Evolutionary conservation across 2,329 filamentous ascomycete genomes (phyloP), one percentile per base, ranked within the genome.

Genomic region (Ceratocystis lukuohia): DNA sequence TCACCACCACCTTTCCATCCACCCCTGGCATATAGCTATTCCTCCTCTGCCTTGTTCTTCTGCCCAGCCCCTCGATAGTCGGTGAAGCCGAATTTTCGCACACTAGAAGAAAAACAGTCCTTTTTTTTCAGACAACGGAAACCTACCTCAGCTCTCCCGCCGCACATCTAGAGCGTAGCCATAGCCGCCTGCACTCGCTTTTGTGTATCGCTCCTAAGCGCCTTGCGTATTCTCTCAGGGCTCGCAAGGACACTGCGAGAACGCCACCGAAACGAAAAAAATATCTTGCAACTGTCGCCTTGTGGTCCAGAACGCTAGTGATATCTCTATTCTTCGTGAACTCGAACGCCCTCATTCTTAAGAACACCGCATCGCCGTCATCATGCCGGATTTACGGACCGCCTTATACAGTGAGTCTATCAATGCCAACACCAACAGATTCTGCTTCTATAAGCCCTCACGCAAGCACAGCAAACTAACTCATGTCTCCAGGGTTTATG

Each of bases 401-500:
- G 48, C 44, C 56, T 37, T 66, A 22, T 59, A 59, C 17, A 59
- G 64, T 66, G 44, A 61, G 57, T 50, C 17, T 30, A 30, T 44
- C 20, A 7, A 12, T 59, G 20, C 28, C 20, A 7, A 44, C n/a
- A 25, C 20, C 61, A 5, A 17, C 8, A 6, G 5, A 63, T 8
- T 22, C 22, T 17, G 8, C 44, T 25, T 25, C 17, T 8, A 41
- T 12, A 33, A n/a, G 22, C 5, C 44, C 25, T n/a, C 37, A 41
- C n/a, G 1, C 25, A 22, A 5, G 3, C 33, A 59, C 37, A n/a
- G 33, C n/a, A 22, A 22, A 37, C 65, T 66, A 62, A 66, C 65
- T 57, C 20, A 30, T 63, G 45, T 17, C 37, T 48, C 4, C 69
- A 86, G 85, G 84, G 73, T 84, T 82, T 71, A 77, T 88, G 74